phyloP scores from a whole-genome alignment of 768 basidiomycete genomes.

The Podaxis rugospora region DNA sequence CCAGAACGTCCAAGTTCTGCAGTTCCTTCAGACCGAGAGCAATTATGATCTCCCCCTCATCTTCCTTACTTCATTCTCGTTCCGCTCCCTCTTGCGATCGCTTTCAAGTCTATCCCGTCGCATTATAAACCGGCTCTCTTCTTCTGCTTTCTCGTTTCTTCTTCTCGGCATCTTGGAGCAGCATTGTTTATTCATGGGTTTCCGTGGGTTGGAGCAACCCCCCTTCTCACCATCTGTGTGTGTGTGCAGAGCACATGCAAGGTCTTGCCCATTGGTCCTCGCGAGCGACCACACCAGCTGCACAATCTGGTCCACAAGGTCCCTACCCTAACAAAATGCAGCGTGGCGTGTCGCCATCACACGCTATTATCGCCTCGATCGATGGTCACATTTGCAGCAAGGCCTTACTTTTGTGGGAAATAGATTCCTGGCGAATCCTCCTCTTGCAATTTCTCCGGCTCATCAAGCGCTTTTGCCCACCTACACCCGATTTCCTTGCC shows the following conservation, averaged over 20 bases:
- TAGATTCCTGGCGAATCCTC: slow-evolving; percentile 30
- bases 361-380: slow-evolving; percentile 21
- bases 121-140: slow-evolving; percentile 13
- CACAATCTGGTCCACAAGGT: not conserved
- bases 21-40: slow-evolving; percentile 41
- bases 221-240: not conserved
- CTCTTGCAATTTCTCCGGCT: slow-evolving; percentile 16
- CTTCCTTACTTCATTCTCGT: slow-evolving; percentile 22
- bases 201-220: slow-evolving; percentile 9
- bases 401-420: slow-evolving; percentile 5
- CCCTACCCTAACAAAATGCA: slow-evolving; percentile 11
- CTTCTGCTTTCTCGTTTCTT: slow-evolving; percentile 6
- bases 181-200: slow-evolving; percentile 6
- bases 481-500: not conserved
- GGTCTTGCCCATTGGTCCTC: slow-evolving; percentile 3
- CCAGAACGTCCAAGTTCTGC: slow-evolving; percentile 60
- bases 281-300: not conserved
- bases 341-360: slow-evolving; percentile 20
- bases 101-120: slow-evolving; percentile 15
- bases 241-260: slow-evolving; percentile 2
- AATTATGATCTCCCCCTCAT: slow-evolving; percentile 35
- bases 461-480: slow-evolving; percentile 16
- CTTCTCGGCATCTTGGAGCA: slow-evolving; percentile 10
- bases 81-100: slow-evolving; percentile 18
- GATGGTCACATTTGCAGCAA: slow-evolving; percentile 14